Evolutionary conservation across 2,329 filamentous ascomycete species (phyloP).

Genomic region (Ceratocystis eucalypticola): DNA sequence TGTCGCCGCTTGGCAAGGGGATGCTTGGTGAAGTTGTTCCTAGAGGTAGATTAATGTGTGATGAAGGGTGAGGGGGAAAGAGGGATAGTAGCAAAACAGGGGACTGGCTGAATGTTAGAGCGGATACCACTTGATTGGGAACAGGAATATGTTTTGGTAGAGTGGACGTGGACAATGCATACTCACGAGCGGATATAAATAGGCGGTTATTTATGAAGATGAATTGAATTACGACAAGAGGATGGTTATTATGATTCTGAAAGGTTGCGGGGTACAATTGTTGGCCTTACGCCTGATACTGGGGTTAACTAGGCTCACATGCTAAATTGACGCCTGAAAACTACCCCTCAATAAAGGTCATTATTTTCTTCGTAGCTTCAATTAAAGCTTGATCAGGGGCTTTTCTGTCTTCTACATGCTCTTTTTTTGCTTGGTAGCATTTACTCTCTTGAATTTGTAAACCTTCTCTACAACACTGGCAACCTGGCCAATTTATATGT

Average conservation of each 20-base stretch:
- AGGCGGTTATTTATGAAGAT: neutral
- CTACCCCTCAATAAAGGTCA: neutral
- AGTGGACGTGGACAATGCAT: neutral
- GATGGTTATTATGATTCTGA: neutral
- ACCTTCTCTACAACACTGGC: neutral
- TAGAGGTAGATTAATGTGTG: no score
- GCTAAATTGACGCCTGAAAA: constrained; percentile 4
- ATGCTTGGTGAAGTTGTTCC: neutral
- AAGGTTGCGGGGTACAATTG: neutral
- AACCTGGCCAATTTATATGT: neutral
- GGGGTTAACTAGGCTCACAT: neutral
- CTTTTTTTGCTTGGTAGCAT: no score
- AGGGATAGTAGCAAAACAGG: constrained; percentile 5
- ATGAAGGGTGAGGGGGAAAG: neutral
- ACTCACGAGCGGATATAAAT: neutral
- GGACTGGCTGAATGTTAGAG: neutral
- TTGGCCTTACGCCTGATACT: no score
- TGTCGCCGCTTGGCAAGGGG: neutral
- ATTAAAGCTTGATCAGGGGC: neutral
- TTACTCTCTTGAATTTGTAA: neutral
- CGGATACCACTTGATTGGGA: constrained; percentile 1
- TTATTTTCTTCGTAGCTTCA: neutral
- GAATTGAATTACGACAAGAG: neutral
- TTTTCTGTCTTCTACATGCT: neutral
- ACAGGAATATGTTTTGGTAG: neutral